phyloP scores from a whole-genome alignment of 1,139 yeast species.

The Pichia inconspicua region DNA sequence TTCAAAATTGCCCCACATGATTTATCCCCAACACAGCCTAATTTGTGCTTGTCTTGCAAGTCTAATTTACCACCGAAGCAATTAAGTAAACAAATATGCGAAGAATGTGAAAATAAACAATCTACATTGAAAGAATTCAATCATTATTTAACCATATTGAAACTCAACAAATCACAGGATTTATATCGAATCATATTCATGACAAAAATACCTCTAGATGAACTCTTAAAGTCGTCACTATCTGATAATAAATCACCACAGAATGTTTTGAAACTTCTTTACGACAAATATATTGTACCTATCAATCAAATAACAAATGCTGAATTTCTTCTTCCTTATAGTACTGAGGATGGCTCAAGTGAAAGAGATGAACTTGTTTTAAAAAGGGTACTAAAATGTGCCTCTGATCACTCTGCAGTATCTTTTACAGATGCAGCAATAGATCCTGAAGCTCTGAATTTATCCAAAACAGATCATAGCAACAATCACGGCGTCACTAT shows the following conservation, averaged over 20 bases:
- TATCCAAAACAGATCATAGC: slow-evolving; percentile 12
- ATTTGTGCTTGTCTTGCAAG: slow-evolving; percentile 14
- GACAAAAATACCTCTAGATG: slow-evolving; percentile 16
- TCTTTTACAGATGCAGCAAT: slow-evolving; percentile 19
- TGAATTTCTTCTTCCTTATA: slow-evolving; percentile 19
- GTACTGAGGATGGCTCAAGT: slow-evolving; percentile 1
- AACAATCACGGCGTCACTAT: slow-evolving; percentile 3
- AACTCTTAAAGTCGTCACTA: slow-evolving; percentile 18
- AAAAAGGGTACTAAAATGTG: slow-evolving; percentile 22
- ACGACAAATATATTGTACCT: slow-evolving; percentile 23
- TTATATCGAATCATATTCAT: slow-evolving; percentile 21
- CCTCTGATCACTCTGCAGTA: slow-evolving; percentile 20
- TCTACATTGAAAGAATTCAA: slow-evolving; percentile 21
- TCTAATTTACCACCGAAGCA: slow-evolving; percentile 7
- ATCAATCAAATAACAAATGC: slow-evolving; percentile 24
- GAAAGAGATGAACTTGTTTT: slow-evolving; percentile 3
- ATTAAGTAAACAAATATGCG: slow-evolving; percentile 19
- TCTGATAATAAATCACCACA: slow-evolving; percentile 19
- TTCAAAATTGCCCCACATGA: slow-evolving; percentile 9
- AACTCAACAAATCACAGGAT: slow-evolving; percentile 20
- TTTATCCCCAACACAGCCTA: slow-evolving; percentile 12
- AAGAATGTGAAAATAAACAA: slow-evolving; percentile 19
- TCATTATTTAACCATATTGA: slow-evolving; percentile 20
- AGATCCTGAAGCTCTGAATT: slow-evolving; percentile 25
- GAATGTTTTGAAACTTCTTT: slow-evolving; percentile 19